Base-by-base conservation (phyloP, 768 basidiomycete species). In the Dictyophora rubrovolvata region DNA sequence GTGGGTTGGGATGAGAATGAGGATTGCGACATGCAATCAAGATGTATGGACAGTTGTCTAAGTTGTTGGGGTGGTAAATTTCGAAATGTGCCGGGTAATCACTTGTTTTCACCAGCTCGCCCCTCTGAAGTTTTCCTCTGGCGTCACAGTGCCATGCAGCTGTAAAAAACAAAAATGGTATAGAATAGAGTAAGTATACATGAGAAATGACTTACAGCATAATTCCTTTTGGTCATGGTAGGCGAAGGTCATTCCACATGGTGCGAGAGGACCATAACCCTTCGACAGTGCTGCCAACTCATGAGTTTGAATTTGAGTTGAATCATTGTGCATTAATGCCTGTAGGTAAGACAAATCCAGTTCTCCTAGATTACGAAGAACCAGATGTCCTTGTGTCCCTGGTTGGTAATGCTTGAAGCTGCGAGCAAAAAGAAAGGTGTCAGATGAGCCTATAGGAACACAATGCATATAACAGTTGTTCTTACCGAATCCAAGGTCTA, bases 181-280 rank as follows among this genome's bases (percentile, higher is more conserved):
- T 55, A 16, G 14, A 51, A 34, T 28, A 16, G 16, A 34, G 18
- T 28, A 23, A 35, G 14, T 55, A 28, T 28, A 59, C 18, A 46
- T n/a, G 46, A 34, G 11, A 7, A 47, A 60, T 59, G 20, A 65
- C 68, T 53, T 48, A 67, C 56, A 56, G 50, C 67, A 69, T 2
- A 58, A 7, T 2, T 61, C 0, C 36, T 65, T 65, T 17, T 65
- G 65, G 10, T 61, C 62, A 1, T 50, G 56, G 1, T 64, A 64
- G 0, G 64, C 62, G 1, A 63, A 63, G 23, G 52, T 33, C 17
- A 64, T 65, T 5, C 20, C 22, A 18, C 67, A 70, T 0, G 65
- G 65, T 2, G 48, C 53, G 9, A 62, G 63, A 0, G 69, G 69
- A 2, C 69, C 68, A 60, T 67, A 68, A 1, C 61, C 65, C 6